Conservation (phyloP, 331 rosid genomes). For the Stylosanthes scabra region DNA sequence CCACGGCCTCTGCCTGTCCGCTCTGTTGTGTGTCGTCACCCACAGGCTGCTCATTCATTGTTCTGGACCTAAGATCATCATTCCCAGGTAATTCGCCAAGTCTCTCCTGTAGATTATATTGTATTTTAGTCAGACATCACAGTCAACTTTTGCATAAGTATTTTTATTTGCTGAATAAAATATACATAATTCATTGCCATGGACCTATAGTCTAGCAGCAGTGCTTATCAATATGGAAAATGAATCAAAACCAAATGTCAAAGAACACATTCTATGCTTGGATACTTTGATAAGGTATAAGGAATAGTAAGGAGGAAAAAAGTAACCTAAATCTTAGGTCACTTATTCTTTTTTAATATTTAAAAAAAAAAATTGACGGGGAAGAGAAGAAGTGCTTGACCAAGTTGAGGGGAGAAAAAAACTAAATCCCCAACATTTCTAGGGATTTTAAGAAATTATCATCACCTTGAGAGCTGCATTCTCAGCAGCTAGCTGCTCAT, state of each 20-base stretch:
- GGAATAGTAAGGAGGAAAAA: not conserved
- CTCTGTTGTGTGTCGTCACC: slow-evolving; percentile 63
- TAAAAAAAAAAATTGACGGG: not conserved
- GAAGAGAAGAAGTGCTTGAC: not conserved
- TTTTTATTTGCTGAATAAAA: slow-evolving; percentile 15
- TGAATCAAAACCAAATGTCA: slow-evolving; percentile 21
- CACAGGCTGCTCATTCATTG: slow-evolving; percentile 53
- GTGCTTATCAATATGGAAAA: slow-evolving; percentile 20
- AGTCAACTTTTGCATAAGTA: slow-evolving; percentile 23
- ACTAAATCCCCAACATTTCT: not conserved
- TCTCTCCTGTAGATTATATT: slow-evolving; percentile 67
- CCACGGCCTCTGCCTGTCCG: slow-evolving; percentile 56
- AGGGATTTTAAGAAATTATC: slow-evolving; percentile 25
- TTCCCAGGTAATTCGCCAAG: slow-evolving; percentile 78
- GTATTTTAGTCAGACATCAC: slow-evolving; percentile 1
- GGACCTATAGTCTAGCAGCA: slow-evolving; percentile 6
- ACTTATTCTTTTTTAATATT: not conserved
- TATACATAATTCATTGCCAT: not conserved
- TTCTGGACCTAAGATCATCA: slow-evolving; percentile 57
- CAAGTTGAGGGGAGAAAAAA: no score
- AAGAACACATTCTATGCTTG: not conserved
- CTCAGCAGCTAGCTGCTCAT: slow-evolving; percentile 89
- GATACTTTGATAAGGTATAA: not conserved
- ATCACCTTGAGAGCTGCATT: slow-evolving; percentile 89
- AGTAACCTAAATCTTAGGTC: not conserved